Conservation (phyloP, 352 stramenopile species). For the Thalassiosira mediterranea region DNA sequence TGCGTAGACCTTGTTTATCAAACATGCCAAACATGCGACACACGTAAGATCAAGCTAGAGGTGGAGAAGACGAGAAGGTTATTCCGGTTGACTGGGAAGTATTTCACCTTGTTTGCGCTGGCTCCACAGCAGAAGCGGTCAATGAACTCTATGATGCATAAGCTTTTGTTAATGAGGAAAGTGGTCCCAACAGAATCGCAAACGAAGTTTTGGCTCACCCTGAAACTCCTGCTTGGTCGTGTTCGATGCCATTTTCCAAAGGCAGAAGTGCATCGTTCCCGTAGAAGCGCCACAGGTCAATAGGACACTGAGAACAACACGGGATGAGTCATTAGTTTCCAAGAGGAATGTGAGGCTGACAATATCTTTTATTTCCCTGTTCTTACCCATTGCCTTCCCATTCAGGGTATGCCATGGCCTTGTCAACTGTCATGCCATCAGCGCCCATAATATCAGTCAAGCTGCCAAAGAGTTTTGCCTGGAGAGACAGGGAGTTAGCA, state of each 20-base stretch:
- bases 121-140: slow-evolving; percentile 4
- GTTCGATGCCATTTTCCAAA: slow-evolving; percentile 4
- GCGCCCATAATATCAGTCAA: neutral
- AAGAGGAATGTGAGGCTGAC: no score
- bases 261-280: slow-evolving; percentile 6
- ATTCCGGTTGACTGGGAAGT: no score
- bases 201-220: neutral
- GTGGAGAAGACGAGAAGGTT: no score
- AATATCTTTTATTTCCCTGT: no score
- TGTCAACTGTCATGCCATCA: slow-evolving; percentile 26
- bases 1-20: slow-evolving; percentile 19
- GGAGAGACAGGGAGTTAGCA: slow-evolving; percentile 1
- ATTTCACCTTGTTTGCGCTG: no score
- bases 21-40: no score
- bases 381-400: slow-evolving; percentile 16
- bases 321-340: no score
- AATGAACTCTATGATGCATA: slow-evolving; percentile 16
- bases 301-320: no score
- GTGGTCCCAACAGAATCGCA: neutral
- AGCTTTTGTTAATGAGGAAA: neutral
- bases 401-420: slow-evolving; percentile 10
- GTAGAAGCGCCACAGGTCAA: neutral
- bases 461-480: neutral
- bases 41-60: no score
- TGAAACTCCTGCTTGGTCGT: slow-evolving; percentile 14